Base-by-base conservation (phyloP, 805 yeast genomes). In the Candida chauliodis region DNA sequence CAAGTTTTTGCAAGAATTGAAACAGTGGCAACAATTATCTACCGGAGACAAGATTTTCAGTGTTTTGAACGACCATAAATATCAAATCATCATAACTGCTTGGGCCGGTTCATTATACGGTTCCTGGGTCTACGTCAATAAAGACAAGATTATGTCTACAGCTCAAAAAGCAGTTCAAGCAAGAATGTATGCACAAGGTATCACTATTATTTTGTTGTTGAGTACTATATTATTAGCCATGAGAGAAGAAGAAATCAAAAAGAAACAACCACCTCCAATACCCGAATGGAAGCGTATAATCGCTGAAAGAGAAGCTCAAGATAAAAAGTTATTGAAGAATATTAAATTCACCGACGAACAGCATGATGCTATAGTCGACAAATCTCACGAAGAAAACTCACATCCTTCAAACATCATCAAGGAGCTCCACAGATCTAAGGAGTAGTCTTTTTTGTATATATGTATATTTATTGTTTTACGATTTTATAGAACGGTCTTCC, bases 141-240 rank as follows among this genome's bases (percentile, higher is more conserved):
- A 73, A 49, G 95, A 87, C 58, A 81, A 79, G 46, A 66, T 79
- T 56, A 75, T 87, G 82, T 76, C 86, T 38, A 74, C 71, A 46
- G 64, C 93, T 4, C 95, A 87, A 64, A 87, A 84, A 59, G 77
- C 84, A 34, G 93, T 84, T 23, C 90, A 83, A 56, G 95, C 95
- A 22, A 80, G 95, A 75, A 86, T 86, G 84, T 86, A 86, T 56
- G 95, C 95, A 8, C 95, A 87, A 61, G 85, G 83, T 47, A 62
- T 84, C 38, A 84, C 95, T 1, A 89, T 87, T 38, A 74, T 75
- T 8, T 63, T 86, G 44, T 63, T 86, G 47, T 60, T 86, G 38
- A 88, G 80, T 16, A 78, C 93, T 0, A 73, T 87, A 52, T 79
- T 79, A 36, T 62, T 81, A 47, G 70, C 81, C 31, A 73, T 79